Percentiles rank a stretch among this genome's conserved stretches.
These are phyloP conservation scores for Microcos paniculata DNA, from an alignment of 345 rosid genomes.

Conservation along the genomic window DNA sequence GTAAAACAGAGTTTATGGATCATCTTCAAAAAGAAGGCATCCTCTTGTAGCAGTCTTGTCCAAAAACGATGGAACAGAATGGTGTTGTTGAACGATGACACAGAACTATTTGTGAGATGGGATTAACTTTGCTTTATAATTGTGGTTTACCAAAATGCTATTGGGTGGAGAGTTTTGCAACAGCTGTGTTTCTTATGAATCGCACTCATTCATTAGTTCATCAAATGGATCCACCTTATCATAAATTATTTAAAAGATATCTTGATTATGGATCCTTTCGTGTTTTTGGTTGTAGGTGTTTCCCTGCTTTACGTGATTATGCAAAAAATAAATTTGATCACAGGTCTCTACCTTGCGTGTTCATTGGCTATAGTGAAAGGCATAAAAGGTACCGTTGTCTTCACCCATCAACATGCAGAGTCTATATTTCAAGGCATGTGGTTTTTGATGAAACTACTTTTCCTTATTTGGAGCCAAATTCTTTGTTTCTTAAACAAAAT, in stretches of 20 bases:
- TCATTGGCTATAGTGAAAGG: background rate
- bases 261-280: background rate
- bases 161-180: background rate
- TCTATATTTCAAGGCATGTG: background rate
- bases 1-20: too few species aligned
- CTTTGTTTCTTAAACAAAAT: background rate
- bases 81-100: background rate
- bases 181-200: background rate
- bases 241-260: fast-evolving
- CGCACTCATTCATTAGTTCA: background rate
- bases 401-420: background rate
- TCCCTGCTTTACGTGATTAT: background rate
- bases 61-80: too few species aligned
- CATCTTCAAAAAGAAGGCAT: too few species aligned
- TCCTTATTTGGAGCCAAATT: background rate
- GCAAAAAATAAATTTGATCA: background rate
- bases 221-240: too few species aligned
- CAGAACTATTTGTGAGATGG: background rate
- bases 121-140: background rate
- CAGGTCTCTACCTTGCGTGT: background rate
- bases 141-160: background rate
- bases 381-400: background rate
- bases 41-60: too few species aligned
- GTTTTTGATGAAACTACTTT: background rate
- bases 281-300: background rate